Conservation (phyloP, 1,284 basidiomycete genomes). For the Leccinum griseonigrum region DNA sequence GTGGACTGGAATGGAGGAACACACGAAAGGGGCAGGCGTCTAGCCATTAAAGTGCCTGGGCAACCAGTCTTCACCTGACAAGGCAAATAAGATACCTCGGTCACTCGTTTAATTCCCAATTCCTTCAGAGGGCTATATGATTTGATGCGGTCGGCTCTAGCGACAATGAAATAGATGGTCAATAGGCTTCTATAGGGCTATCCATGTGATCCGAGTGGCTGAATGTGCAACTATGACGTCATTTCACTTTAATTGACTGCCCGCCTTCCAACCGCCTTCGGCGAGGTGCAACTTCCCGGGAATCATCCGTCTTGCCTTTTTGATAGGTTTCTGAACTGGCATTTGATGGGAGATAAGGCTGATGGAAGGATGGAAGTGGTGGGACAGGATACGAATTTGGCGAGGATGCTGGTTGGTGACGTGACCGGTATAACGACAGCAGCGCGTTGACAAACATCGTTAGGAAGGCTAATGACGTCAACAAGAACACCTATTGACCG, state of each 20-base stretch:
- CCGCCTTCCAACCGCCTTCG: constrained; percentile 64
- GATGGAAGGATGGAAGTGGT: constrained; percentile 43
- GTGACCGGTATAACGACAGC: constrained; percentile 71
- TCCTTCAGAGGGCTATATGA: constrained; percentile 24
- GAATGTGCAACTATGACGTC: constrained; percentile 18
- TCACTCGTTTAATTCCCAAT: constrained; percentile 24
- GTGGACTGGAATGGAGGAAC: constrained; percentile 1
- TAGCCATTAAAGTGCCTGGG: constrained; percentile 8
- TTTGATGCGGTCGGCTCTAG: constrained; percentile 21
- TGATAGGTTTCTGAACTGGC: constrained; percentile 47
- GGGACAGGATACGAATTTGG: constrained; percentile 44
- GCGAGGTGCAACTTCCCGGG: constrained; percentile 50
- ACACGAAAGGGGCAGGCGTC: constrained; percentile 10
- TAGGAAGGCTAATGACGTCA: constrained; percentile 77
- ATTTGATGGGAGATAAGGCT: constrained; percentile 48
- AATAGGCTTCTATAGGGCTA: constrained; percentile 22
- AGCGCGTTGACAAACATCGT: constrained; percentile 83
- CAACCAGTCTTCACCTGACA: constrained; percentile 13
- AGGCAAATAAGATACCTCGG: constrained; percentile 5
- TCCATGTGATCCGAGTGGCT: constrained; percentile 30
- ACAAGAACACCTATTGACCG: constrained; percentile 65
- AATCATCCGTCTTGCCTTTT: constrained; percentile 35
- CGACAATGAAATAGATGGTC: constrained; percentile 20
- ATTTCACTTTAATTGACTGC: constrained; percentile 57
- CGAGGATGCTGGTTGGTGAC: constrained; percentile 44